Evolutionary conservation across 225 moss, liverwort and hornwort genomes (phyloP), one percentile per base, ranked within the genome.

Genomic region (Antitrichia curtipendula): DNA sequence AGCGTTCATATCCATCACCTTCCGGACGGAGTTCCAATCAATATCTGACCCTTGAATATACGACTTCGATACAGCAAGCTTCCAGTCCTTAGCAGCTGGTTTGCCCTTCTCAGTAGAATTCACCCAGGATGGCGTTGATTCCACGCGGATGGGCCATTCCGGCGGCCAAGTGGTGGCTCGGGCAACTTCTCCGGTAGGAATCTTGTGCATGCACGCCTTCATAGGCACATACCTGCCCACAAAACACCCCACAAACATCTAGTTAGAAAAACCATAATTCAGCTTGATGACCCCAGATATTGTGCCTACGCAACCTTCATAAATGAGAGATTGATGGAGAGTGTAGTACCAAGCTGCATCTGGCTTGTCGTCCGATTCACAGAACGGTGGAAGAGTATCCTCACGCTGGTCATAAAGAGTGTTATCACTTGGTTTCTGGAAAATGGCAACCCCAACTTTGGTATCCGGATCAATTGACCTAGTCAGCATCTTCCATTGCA

Each of bases 1-100:
- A 83, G 97, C 95, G 72, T 94, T 97, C 96, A 97, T 97, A 71
- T 97, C 97, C 86, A 97, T 90, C 40, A 96, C 92, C 74, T 97
- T 97, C 54, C 96, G 88, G 73, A 97, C 75, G 23, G 85, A 87
- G 38, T 58, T 87, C 97, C 96, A 97, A 29, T 92, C 80, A 41
- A 97, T 96, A 40, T 87, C 87, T 52, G 91, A 45, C 32, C 74
- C 88, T 85, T 87, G 84, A 24, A 94, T 77, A 80, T 97, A 97
- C 3, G 93, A 92, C 62, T 95, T 92, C 59, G 50, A 21, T 40
- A 94, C 88, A 16, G 88, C 86, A 69, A 41, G 88, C 64, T 89
- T 88, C 98, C 96, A 98, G 90, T 96, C 97, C 81, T 91, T 89
- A 57, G 82, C 84, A 78, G 89, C 92, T 82, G 94, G 93, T 68